Evolutionary conservation across 768 basidiomycete species (phyloP).

Genomic region (Serendipita sp.): DNA sequence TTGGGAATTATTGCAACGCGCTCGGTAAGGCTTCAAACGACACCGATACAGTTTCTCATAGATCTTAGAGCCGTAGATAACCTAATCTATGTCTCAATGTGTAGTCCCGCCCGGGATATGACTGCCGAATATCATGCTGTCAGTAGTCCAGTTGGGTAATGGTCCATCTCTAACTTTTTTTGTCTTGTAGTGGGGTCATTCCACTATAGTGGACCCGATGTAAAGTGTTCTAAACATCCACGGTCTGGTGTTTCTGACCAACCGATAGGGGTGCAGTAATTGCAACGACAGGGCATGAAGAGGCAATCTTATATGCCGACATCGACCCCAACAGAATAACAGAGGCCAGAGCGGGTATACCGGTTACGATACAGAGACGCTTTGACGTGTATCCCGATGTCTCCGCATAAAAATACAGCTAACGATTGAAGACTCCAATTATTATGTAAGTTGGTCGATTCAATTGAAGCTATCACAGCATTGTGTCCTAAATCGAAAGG

Average conservation of each 20-base stretch:
- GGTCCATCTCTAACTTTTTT: background rate
- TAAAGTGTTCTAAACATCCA: constrained; percentile 23
- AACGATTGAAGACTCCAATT: too few species aligned
- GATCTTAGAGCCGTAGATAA: constrained; percentile 82
- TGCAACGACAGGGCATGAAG: constrained; percentile 55
- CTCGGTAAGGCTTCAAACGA: constrained; percentile 35
- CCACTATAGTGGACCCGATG: constrained; percentile 82
- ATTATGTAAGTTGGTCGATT: background rate
- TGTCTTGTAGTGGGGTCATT: constrained; percentile 65
- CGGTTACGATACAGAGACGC: constrained; percentile 79
- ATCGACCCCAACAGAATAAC: constrained; percentile 55
- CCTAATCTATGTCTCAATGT: constrained; percentile 92
- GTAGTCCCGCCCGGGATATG: constrained; percentile 80
- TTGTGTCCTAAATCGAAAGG: background rate
- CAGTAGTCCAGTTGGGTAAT: constrained; percentile 16
- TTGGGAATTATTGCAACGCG: constrained; percentile 84
- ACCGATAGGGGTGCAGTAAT: constrained; percentile 52
- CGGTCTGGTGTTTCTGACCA: background rate
- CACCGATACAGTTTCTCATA: background rate
- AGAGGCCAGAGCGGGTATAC: constrained; percentile 65
- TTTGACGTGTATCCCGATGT: constrained; percentile 88
- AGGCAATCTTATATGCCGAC: constrained; percentile 62
- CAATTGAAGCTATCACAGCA: background rate
- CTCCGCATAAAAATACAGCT: constrained; percentile 12
- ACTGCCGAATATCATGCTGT: constrained; percentile 80